phyloP scores from a whole-genome alignment of 352 stramenopile genomes.

The Aphanomyces astaci region DNA sequence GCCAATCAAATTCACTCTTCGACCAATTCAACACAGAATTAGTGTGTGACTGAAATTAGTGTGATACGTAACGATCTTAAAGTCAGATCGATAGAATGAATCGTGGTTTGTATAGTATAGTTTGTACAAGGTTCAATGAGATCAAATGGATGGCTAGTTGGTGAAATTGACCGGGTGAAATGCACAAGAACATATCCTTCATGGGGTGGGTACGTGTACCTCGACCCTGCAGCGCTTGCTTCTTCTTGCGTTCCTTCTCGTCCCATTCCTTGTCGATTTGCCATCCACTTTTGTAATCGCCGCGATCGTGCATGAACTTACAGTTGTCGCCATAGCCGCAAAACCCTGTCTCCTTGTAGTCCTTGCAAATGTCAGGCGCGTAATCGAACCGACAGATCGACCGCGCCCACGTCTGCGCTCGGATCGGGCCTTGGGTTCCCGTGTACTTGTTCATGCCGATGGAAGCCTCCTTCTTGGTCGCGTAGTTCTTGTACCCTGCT shows the following conservation, averaged over 20 bases:
- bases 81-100: no score
- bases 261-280: conserved; percentile 96
- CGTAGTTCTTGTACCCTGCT: conserved; percentile 81
- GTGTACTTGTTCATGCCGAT: conserved; percentile 87
- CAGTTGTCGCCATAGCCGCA: conserved; percentile 95
- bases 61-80: no score
- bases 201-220: conserved; percentile 34
- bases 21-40: no score
- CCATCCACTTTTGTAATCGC: conserved; percentile 97
- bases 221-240: conserved; percentile 51
- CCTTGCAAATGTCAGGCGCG: conserved; percentile 97
- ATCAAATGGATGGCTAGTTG: no score
- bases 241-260: conserved; percentile 83
- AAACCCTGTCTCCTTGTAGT: conserved; percentile 99
- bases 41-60: no score
- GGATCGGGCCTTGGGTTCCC: conserved; percentile 90
- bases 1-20: no score
- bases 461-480: conserved; percentile 80
- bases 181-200: no score
- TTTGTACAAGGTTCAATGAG: no score
- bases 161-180: no score
- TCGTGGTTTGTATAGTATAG: no score
- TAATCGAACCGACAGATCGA: conserved; percentile 97
- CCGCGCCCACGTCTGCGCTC: conserved; percentile 90
- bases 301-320: conserved; percentile 98